phyloP scores from a whole-genome alignment of 257 asterid genomes.

The Leptodermis oblonga region DNA sequence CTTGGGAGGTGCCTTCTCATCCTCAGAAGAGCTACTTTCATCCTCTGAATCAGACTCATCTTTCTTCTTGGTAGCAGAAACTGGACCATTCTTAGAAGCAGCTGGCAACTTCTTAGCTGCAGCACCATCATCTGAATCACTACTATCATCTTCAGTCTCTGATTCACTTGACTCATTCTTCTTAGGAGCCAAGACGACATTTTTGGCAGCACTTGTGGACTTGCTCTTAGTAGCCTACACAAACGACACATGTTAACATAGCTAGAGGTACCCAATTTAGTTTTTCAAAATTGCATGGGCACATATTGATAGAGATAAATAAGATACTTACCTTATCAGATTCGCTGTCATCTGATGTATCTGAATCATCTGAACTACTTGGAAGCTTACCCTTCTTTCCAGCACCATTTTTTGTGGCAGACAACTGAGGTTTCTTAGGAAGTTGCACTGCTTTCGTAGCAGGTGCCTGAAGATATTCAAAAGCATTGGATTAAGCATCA shows the following conservation, averaged over 20 bases:
- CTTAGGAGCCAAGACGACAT: neutral
- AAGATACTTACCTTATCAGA: slow-evolving; percentile 17
- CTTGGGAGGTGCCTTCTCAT: slow-evolving; percentile 27
- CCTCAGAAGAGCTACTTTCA: slow-evolving; percentile 29
- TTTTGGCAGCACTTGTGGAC: slow-evolving; percentile 18
- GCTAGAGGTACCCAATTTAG: neutral
- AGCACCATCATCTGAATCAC: slow-evolving; percentile 22
- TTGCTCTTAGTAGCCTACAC: slow-evolving; percentile 18
- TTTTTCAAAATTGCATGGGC: neutral
- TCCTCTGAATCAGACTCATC: slow-evolving; percentile 37
- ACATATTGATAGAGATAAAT: neutral
- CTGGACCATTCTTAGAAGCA: slow-evolving; percentile 16
- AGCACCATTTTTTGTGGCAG: slow-evolving; percentile 14
- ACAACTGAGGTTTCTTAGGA: slow-evolving; percentile 11
- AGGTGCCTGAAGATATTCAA: slow-evolving; percentile 23
- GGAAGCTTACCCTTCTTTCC: slow-evolving; percentile 17
- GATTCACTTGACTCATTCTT: slow-evolving; percentile 18
- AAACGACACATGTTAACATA: neutral
- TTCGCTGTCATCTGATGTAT: slow-evolving; percentile 16
- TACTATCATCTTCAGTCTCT: slow-evolving; percentile 19
- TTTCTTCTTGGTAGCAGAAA: slow-evolving; percentile 14
- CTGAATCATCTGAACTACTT: slow-evolving; percentile 24
- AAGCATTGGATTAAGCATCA: too few species aligned
- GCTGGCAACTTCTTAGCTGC: slow-evolving; percentile 16
- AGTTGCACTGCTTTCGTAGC: slow-evolving; percentile 9